These are phyloP conservation scores for Globisporangium perplexum DNA, from an alignment of 352 stramenopile species.

Conservation along the genomic window DNA sequence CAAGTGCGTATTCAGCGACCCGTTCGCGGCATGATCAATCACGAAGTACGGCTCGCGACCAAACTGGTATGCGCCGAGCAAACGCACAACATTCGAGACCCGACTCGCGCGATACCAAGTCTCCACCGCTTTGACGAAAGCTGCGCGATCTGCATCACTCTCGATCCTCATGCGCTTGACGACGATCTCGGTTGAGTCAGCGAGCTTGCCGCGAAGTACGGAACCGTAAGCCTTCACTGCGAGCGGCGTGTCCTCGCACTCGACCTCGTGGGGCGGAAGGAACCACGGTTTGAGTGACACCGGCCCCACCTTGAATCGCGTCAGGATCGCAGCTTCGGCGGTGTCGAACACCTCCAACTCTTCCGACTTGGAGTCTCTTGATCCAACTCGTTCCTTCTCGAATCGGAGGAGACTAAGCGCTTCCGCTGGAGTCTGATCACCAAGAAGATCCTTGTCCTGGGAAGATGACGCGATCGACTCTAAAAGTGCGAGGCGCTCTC, in stretches of 20 bases:
- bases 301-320: background rate
- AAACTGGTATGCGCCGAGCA: background rate
- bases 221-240: background rate
- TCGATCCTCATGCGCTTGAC: background rate
- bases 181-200: background rate
- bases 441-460: background rate
- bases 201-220: background rate
- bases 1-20: background rate
- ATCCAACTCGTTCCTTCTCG: background rate
- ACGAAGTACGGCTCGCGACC: background rate
- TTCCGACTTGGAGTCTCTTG: background rate
- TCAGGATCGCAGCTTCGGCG: background rate
- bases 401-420: background rate
- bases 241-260: background rate
- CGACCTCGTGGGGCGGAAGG: slow-evolving; percentile 3
- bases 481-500: background rate
- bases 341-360: slow-evolving; percentile 1
- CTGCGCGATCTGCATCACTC: background rate
- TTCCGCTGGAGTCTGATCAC: background rate
- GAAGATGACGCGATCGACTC: background rate
- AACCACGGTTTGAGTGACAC: background rate
- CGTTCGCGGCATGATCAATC: background rate
- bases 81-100: background rate
- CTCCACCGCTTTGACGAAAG: background rate
- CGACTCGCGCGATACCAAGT: background rate